Evolutionary conservation across 2,329 filamentous ascomycete species (phyloP), one percentile per base, ranked within the genome.

Genomic region (Acrocalymma vagum): DNA sequence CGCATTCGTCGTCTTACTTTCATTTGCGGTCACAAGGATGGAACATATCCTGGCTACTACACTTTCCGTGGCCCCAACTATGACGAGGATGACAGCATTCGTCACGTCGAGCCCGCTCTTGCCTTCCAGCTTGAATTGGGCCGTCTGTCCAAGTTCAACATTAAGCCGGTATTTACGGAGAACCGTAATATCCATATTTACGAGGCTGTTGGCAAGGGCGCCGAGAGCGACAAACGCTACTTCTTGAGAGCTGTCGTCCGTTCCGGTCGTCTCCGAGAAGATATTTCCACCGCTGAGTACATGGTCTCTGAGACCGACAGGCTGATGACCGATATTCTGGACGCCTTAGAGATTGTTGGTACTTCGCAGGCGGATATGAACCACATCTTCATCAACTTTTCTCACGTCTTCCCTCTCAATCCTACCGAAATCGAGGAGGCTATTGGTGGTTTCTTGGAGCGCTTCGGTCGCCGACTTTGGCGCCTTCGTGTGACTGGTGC

Each of bases 311-410:
- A 99, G 78, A 92, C 93, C 25, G 93, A 99, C 66, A 87, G 94
- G 51, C 81, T 97, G 60, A 92, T 99, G 82, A 97, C 90, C 69
- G 94, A 99, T 68, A 97, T 99, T 63, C 84, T 97, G 36, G 94
- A 99, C 67, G 94, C 94, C 29, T 80, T 99, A 43, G 94, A 99
- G 80, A 96, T 99, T 61, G 95, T 96, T 66, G 94, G 94, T 67
- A 96, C 96, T 81, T 97, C 96, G 78, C 95, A 95, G 78, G 96
- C 94, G 35, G 94, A 99, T 79, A 82, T 99, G 67, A 99, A 99
- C 80, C 94, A 99, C 77, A 94, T 99, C 81, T 99, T 99, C 79
- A 94, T 99, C 81, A 97, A 99, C 82, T 99, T 99, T 78, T 94
- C 90, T 0, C 90, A 92, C 8, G 89, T 96, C 44, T 97, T 99